Evolutionary conservation across 768 basidiomycete genomes (phyloP).

Genomic region (Mrakia gelida): DNA sequence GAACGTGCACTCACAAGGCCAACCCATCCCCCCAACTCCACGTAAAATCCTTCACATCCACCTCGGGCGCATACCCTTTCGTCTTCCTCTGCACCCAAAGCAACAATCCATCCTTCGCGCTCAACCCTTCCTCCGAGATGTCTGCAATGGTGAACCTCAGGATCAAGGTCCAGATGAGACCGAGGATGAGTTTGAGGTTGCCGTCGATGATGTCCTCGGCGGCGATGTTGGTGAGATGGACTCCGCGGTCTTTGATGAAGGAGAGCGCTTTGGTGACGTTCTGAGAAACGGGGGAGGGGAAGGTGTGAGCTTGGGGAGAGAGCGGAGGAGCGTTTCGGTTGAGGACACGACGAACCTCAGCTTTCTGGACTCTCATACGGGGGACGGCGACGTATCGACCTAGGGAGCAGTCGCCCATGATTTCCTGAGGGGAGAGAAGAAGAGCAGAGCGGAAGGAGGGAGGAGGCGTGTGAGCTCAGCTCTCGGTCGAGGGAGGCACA

Average conservation of each 20-base stretch:
- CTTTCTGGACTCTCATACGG: slow-evolving; percentile 88
- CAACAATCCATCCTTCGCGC: slow-evolving; percentile 92
- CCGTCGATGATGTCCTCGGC: slow-evolving; percentile 85
- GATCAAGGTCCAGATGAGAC: slow-evolving; percentile 87
- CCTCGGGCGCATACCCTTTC: slow-evolving; percentile 72
- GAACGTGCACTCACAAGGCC: slow-evolving; percentile 66
- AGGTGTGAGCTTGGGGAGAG: not conserved
- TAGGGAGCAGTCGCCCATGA: slow-evolving; percentile 92
- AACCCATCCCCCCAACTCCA: slow-evolving; percentile 90
- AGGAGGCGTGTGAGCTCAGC: not conserved
- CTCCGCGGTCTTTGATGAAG: slow-evolving; percentile 87
- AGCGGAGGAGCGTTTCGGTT: no score
- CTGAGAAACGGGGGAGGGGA: slow-evolving; percentile 34
- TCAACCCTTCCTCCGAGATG: slow-evolving; percentile 97
- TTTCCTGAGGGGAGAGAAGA: slow-evolving; percentile 60
- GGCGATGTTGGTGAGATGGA: slow-evolving; percentile 92
- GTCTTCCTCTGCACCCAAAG: slow-evolving; percentile 99
- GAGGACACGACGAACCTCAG: slow-evolving; percentile 60
- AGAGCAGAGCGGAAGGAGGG: not conserved
- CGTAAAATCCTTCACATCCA: slow-evolving; percentile 90
- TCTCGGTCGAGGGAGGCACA: no score
- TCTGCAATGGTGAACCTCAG: slow-evolving; percentile 96
- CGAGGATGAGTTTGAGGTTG: slow-evolving; percentile 96
- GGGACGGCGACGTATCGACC: slow-evolving; percentile 91
- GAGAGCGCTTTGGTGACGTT: slow-evolving; percentile 96